Percentiles rank a stretch among this genome's conserved stretches.
phyloP scores from a whole-genome alignment of 352 stramenopile genomes.

The Thalassiosira mediterranea region DNA sequence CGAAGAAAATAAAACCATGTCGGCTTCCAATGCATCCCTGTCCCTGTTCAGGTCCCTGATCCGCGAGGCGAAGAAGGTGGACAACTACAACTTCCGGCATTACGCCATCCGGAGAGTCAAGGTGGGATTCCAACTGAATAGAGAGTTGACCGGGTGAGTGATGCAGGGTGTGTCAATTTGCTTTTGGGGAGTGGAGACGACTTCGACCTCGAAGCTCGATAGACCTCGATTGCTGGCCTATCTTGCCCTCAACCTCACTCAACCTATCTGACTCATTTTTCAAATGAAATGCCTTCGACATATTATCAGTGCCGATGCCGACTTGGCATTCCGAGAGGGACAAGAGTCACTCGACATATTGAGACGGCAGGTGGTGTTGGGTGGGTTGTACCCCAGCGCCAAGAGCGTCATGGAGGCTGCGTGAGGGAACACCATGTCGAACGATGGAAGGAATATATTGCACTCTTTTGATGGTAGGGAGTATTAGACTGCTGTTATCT shows the following conservation, averaged over 20 bases:
- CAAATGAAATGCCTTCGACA: too few relatives aligned
- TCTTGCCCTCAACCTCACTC: neutral
- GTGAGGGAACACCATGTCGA: too few relatives aligned
- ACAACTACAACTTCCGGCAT: constrained; percentile 81
- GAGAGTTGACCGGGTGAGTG: constrained; percentile 68
- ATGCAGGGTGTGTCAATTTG: neutral
- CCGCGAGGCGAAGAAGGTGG: constrained; percentile 66
- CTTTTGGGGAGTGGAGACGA: neutral
- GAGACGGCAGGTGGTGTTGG: constrained; percentile 66
- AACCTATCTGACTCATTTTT: too few relatives aligned
- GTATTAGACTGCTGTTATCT: too few relatives aligned
- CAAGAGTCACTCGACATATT: constrained; percentile 69
- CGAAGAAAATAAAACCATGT: too few relatives aligned
- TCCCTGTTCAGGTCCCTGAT: constrained; percentile 68
- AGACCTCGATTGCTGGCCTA: neutral
- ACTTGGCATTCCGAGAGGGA: constrained; percentile 59
- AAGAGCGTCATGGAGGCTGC: constrained; percentile 83
- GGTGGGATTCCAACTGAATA: constrained; percentile 72
- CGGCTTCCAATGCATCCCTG: constrained; percentile 30
- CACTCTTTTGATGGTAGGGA: too few relatives aligned
- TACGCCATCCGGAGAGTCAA: constrained; percentile 71
- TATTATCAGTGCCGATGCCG: too few relatives aligned
- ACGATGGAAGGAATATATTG: neutral
- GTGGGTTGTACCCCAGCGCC: constrained; percentile 72
- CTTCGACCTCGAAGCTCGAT: too few relatives aligned